Evolutionary conservation across 441 rosid genomes (phyloP), one percentile per base, ranked within the genome.

Genomic region (Euphorbia schlechtendalii): DNA sequence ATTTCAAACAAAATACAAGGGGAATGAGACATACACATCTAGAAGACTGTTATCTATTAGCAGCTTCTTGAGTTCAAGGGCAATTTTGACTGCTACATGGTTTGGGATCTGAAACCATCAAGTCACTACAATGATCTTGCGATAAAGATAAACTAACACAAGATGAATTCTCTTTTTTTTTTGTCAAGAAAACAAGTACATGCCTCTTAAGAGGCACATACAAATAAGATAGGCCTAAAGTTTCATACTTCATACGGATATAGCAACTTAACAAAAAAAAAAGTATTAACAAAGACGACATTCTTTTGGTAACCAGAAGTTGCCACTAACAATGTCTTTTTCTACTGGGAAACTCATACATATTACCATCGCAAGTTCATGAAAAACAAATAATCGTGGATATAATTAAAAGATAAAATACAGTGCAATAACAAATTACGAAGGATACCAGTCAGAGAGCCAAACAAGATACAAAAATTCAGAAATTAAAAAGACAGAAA

Each of bases 11-110:
- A 59, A 32, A 3, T 5, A 38, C 36, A 12, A 28, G 53, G 21
- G 28, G 40, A 41, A 45, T 63, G 28, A 20, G 59, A 51, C 88
- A 65, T 91, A 94, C 98, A 91, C 98, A 74, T 94, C 99, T 34
- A 94, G 86, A 70, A 94, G 99, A 76, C 96, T 94, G 83, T 94
- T 91, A 77, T 94, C 98, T 55, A 91, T 83, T n/a, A 94, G 89
- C 77, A 94, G 83, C 80, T 94, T 94, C 87, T 91, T 94, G 74
- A 94, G 88, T 58, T 94, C 99, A 60, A 94, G 96, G 62, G 99
- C 81, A 64, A 94, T 94, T 83, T 91, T 94, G 59, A 94, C 64
- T n/a, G 98, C 99, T 11, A 87, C 96, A 59, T 94, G 99, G 78
- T 94, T 89, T 10, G 96, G 49, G 41, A 94, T 94, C 99, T 94